Evolutionary conservation across 2,329 filamentous ascomycete species (phyloP).

Genomic region (Exophiala sideris): DNA sequence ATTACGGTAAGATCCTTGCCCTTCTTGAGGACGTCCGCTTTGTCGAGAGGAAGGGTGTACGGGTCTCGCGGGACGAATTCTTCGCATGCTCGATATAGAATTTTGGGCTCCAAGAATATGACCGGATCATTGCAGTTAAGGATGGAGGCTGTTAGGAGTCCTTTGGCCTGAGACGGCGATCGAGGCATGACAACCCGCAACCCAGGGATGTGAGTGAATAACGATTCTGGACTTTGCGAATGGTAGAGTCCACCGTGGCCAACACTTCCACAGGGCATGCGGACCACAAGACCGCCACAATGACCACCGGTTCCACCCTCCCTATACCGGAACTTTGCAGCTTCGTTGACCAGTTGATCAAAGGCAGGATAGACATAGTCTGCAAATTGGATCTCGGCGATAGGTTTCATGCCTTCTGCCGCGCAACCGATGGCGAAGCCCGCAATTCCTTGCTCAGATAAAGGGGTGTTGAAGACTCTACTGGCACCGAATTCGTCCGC

Average conservation of each 20-base stretch:
- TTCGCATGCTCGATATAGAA: constrained; percentile 84
- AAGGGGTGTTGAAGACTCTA: constrained; percentile 91
- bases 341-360: constrained; percentile 91
- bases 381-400: constrained; percentile 94
- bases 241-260: constrained; percentile 88
- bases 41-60: constrained; percentile 80
- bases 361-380: constrained; percentile 93
- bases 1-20: constrained; percentile 79
- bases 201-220: constrained; percentile 86
- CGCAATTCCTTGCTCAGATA: constrained; percentile 90
- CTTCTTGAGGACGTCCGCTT: constrained; percentile 77
- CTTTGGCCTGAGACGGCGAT: constrained; percentile 84
- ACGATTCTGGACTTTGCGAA: constrained; percentile 80
- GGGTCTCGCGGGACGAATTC: constrained; percentile 81
- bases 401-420: constrained; percentile 84
- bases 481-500: constrained; percentile 82
- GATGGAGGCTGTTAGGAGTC: constrained; percentile 73
- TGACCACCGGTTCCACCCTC: constrained; percentile 62
- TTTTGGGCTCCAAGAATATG: constrained; percentile 92
- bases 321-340: constrained; percentile 80
- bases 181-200: constrained; percentile 81
- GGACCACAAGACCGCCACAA: constrained; percentile 75
- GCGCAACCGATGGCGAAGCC: constrained; percentile 90
- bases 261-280: constrained; percentile 87
- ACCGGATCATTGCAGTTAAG: constrained; percentile 77